These are phyloP conservation scores for Thelonectria olida DNA, from an alignment of 2,329 filamentous ascomycete species.

Conservation along the genomic window DNA sequence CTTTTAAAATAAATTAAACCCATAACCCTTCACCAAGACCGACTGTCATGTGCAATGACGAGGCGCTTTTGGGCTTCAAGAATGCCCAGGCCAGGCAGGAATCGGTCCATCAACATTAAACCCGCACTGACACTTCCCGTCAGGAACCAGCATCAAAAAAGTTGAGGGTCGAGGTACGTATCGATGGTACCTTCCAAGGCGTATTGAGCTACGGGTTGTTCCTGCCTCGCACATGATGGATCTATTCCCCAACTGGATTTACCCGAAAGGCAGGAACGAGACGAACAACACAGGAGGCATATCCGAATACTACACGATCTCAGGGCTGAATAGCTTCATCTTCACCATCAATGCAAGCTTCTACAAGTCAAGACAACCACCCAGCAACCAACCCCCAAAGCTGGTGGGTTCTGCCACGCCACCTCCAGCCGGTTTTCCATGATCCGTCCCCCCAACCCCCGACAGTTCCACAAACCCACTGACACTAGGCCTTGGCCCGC, in stretches of 20 bases:
- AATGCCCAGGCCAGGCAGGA: neutral
- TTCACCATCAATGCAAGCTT: neutral
- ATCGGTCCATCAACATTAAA: slow-evolving; percentile 5
- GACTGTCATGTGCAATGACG: slow-evolving; percentile 20
- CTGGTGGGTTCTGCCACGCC: slow-evolving; percentile 8
- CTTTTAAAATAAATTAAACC: neutral
- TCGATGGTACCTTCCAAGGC: too few species aligned
- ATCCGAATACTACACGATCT: neutral
- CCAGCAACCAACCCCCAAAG: neutral
- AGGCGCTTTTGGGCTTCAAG: slow-evolving; percentile 23
- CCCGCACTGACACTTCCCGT: slow-evolving; percentile 6
- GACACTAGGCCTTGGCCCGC: slow-evolving; percentile 4
- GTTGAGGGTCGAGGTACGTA: too few species aligned
- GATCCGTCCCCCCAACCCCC: neutral
- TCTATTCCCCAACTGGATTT: neutral
- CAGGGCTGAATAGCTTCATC: slow-evolving; percentile 9
- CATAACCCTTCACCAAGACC: neutral
- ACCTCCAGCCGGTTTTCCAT: slow-evolving; percentile 1
- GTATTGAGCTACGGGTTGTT: too few species aligned
- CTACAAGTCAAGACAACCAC: neutral
- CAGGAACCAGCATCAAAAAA: too few species aligned
- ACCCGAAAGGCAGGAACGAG: neutral
- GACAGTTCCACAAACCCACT: neutral
- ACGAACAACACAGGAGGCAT: neutral
- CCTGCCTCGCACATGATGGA: neutral